These are phyloP conservation scores for Verticillium albo-atrum DNA, from an alignment of 2,329 filamentous ascomycete species.

Conservation along the genomic window DNA sequence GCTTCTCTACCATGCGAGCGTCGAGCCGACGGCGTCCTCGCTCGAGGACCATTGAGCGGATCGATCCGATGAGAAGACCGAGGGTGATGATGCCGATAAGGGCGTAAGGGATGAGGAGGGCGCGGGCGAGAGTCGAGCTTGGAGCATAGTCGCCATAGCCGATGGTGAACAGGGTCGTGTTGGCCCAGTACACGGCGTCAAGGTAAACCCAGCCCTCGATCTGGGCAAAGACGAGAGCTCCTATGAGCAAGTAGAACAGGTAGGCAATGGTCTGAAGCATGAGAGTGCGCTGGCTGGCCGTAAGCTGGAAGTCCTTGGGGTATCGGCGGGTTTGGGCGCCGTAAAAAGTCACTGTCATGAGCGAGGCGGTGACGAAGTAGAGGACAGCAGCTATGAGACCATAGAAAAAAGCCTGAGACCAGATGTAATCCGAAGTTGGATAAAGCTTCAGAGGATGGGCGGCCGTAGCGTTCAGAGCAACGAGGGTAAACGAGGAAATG, in stretches of 20 bases:
- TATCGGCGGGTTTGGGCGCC: slow-evolving; percentile 70
- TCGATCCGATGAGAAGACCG: slow-evolving; percentile 77
- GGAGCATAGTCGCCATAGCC: slow-evolving; percentile 56
- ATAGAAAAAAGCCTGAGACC: slow-evolving; percentile 84
- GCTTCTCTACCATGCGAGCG: slow-evolving; percentile 56
- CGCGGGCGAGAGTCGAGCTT: slow-evolving; percentile 52
- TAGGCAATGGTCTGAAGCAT: slow-evolving; percentile 89
- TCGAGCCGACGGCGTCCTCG: slow-evolving; percentile 50
- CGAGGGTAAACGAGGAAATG: slow-evolving; percentile 58
- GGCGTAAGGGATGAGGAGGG: slow-evolving; percentile 77
- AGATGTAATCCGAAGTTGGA: slow-evolving; percentile 48
- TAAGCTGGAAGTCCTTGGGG: slow-evolving; percentile 71
- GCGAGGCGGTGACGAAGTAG: slow-evolving; percentile 72
- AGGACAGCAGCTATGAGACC: slow-evolving; percentile 73
- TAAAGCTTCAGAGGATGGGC: slow-evolving; percentile 47
- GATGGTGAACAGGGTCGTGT: slow-evolving; percentile 64
- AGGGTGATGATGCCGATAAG: slow-evolving; percentile 80
- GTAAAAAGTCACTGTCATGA: slow-evolving; percentile 75
- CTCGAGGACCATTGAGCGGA: slow-evolving; percentile 62
- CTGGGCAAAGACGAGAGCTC: slow-evolving; percentile 68
- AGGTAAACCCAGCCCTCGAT: slow-evolving; percentile 73
- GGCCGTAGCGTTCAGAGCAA: slow-evolving; percentile 62
- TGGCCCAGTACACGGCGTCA: slow-evolving; percentile 75
- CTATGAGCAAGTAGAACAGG: slow-evolving; percentile 74
- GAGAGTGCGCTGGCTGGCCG: slow-evolving; percentile 75